Percentiles rank a stretch among this genome's conserved stretches.
phyloP scores from a whole-genome alignment of 768 basidiomycete genomes.

The Chalciporus chontae region DNA sequence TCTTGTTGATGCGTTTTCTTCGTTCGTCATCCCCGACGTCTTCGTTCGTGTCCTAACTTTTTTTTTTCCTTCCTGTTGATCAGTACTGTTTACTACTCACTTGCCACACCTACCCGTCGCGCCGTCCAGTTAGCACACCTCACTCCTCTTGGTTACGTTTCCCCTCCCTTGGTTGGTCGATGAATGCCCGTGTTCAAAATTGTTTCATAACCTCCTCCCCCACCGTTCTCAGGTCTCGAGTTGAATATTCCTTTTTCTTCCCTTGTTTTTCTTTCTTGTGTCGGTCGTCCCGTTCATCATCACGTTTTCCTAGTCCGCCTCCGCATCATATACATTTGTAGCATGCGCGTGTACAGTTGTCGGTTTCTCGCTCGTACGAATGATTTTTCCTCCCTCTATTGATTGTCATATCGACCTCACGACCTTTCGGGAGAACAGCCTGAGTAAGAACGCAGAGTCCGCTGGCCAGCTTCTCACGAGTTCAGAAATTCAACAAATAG shows the following conservation, averaged over 20 bases:
- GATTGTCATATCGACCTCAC: too few relatives aligned
- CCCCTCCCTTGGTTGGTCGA: constrained; percentile 19
- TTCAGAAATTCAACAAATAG: too few relatives aligned
- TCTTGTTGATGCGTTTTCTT: constrained; percentile 1
- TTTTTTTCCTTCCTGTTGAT: background rate
- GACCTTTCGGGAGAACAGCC: too few relatives aligned
- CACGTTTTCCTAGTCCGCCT: background rate
- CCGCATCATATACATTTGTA: constrained; percentile 26
- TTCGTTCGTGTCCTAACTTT: constrained; percentile 8
- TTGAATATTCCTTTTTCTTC: background rate
- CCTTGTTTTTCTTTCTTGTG: background rate
- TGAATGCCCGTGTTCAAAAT: background rate
- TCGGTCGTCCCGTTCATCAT: background rate
- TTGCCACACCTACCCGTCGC: background rate
- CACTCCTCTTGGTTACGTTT: constrained; percentile 14
- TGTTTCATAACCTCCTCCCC: constrained; percentile 2
- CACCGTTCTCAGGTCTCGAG: background rate
- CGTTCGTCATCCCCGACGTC: background rate
- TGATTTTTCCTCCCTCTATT: background rate
- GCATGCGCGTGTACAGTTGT: constrained; percentile 39
- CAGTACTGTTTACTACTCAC: background rate
- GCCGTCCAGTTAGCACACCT: background rate
- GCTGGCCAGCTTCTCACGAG: too few relatives aligned
- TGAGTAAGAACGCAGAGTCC: too few relatives aligned
- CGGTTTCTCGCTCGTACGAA: background rate